These are phyloP conservation scores for Saturnispora ahearnii DNA, from an alignment of 805 yeast genomes.

Conservation along the genomic window DNA sequence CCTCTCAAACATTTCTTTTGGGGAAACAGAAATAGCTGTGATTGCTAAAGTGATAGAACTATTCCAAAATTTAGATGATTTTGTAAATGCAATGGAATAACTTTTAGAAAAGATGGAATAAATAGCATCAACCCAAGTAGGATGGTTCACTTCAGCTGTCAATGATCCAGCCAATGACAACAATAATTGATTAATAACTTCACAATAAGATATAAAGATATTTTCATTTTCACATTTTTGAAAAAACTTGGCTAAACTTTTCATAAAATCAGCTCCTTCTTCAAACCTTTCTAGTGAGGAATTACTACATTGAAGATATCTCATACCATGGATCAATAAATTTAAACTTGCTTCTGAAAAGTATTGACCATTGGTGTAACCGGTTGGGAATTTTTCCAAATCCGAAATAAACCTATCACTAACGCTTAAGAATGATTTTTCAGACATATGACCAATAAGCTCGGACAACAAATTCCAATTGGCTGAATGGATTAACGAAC, in stretches of 20 bases:
- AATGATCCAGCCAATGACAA: conserved; percentile 76
- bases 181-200: conserved; percentile 65
- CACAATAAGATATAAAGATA: conserved; percentile 71
- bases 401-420: conserved; percentile 92
- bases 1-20: conserved; percentile 60
- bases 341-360: conserved; percentile 45
- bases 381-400: conserved; percentile 67
- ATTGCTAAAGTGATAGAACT: conserved; percentile 58
- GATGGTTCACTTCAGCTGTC: conserved; percentile 94
- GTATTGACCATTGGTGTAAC: conserved; percentile 28
- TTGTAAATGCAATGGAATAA: conserved; percentile 36
- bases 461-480: conserved; percentile 93
- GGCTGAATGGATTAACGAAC: conserved; percentile 71
- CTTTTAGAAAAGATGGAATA: conserved; percentile 45
- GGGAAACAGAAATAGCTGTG: conserved; percentile 71
- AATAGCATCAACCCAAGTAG: conserved; percentile 85
- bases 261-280: conserved; percentile 85
- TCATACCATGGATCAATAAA: conserved; percentile 84
- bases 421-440: conserved; percentile 71
- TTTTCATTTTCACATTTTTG: conserved; percentile 53
- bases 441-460: conserved; percentile 84
- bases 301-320: conserved; percentile 66
- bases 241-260: conserved; percentile 80
- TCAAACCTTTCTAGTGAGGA: conserved; percentile 87
- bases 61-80: conserved; percentile 50